Base-by-base conservation (phyloP, 164 flowering plant species). In the Nymphaea thermarum region DNA sequence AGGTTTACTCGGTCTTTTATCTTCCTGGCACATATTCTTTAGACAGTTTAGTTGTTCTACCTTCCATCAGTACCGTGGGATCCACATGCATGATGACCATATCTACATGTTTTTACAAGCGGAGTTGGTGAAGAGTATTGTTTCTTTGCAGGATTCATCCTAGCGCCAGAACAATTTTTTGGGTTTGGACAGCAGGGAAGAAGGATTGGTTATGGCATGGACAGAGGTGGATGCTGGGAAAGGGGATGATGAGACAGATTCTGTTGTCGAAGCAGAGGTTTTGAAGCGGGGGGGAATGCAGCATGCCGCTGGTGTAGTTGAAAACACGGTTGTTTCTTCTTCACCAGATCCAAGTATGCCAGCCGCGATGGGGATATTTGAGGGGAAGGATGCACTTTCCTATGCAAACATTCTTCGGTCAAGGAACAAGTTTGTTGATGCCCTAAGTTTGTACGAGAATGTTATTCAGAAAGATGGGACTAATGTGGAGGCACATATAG, bases 361-460 rank as follows among this genome's bases (percentile, higher is more conserved):
- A 5, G 63, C n/a, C 16, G 64, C n/a, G 64, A 8, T 18, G 77
- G 79, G 25, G 78, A 86, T 59, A 55, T 83, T 75, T 75, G 91
- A 85, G 73, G 93, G 85, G 66, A 90, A 88, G 73, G 96, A 95
- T 84, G 82, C 83, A 62, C 83, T 95, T 45, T 84, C 92, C 63
- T 92, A 88, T 76, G 98, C 96, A 53, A 90, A 90, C 71, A 87
- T 90, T 78, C 93, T 95, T 57, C 90, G 98, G 4, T 84, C 88
- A 2, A 83, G 99, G 75, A 95, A 90, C 79, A 95, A 95, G 75
- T 95, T 90, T 81, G 86, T 71, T 5, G 99, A 92, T 71, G 98
- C 99, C 44, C 91, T 90, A 71, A 80, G 82, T 17, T 70, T 90
- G 3, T 95, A 95, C 66, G 96, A 89, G 76, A 77, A 74, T 68